phyloP scores from a whole-genome alignment of 148 eudicot species.

The Rheum nobile region DNA sequence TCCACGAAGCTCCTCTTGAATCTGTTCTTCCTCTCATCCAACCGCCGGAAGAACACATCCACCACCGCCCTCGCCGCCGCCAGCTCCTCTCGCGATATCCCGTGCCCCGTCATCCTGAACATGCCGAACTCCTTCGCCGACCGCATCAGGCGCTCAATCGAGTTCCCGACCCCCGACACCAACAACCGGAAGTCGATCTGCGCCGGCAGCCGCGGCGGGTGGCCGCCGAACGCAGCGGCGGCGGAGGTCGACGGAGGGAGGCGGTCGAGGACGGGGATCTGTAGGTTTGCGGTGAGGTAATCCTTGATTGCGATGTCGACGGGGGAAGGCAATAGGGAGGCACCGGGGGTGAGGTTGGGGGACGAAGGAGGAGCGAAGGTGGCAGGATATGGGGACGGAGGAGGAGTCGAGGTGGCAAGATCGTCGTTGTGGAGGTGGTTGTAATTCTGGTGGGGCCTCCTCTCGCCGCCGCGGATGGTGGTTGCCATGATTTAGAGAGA shows the following conservation, averaged over 20 bases:
- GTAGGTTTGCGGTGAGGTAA: slow-evolving; percentile 23
- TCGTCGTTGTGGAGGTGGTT: neutral
- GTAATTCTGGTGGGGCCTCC: slow-evolving; percentile 5
- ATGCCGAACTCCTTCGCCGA: slow-evolving; percentile 43
- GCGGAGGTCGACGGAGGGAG: slow-evolving; percentile 12
- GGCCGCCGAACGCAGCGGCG: slow-evolving; percentile 4
- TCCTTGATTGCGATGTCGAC: slow-evolving; percentile 24
- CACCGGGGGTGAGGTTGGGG: slow-evolving; percentile 35
- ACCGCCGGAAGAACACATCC: slow-evolving; percentile 33
- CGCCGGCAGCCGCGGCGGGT: slow-evolving; percentile 18
- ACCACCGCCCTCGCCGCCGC: slow-evolving; percentile 25
- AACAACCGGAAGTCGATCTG: slow-evolving; percentile 34
- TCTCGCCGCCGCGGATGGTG: slow-evolving; percentile 2
- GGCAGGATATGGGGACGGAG: slow-evolving; percentile 18
- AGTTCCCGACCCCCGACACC: slow-evolving; percentile 24
- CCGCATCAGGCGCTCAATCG: slow-evolving; percentile 34
- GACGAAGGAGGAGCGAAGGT: slow-evolving; percentile 7
- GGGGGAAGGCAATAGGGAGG: slow-evolving; percentile 25
- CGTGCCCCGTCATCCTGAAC: slow-evolving; percentile 47
- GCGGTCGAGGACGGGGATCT: slow-evolving; percentile 35
- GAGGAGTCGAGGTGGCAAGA: neutral
- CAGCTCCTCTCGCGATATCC: slow-evolving; percentile 39
- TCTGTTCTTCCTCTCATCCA: slow-evolving; percentile 25
- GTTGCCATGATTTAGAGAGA: neutral
- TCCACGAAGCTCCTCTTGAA: slow-evolving; percentile 37